phyloP scores from a whole-genome alignment of 345 rosid genomes.

The Citrus australasica region DNA sequence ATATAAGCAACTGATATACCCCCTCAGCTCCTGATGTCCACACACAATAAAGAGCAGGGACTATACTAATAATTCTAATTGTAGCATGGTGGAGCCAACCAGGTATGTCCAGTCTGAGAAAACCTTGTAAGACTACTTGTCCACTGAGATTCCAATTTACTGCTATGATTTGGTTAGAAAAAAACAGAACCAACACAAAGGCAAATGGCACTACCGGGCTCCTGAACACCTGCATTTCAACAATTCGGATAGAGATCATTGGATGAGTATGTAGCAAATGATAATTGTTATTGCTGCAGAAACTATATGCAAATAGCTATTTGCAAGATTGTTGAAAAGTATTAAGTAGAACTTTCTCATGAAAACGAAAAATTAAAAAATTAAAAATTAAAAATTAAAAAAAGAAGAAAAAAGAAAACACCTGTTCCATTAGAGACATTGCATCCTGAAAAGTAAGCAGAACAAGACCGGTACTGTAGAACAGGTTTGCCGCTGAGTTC shows the following conservation, averaged over 20 bases:
- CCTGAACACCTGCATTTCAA: conserved; percentile 57
- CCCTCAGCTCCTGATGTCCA: conserved; percentile 95
- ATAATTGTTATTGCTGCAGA: not conserved
- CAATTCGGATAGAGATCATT: not conserved
- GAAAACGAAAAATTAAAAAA: conserved; percentile 1
- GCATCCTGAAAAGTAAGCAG: conserved; percentile 89
- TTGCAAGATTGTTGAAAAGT: conserved; percentile 2
- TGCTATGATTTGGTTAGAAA: conserved; percentile 72
- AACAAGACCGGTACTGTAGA: conserved; percentile 67
- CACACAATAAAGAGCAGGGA: conserved; percentile 84
- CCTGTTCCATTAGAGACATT: conserved; percentile 91
- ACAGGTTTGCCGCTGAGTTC: conserved; percentile 80
- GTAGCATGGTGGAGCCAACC: conserved; percentile 91
- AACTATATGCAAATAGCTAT: not conserved
- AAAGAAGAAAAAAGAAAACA: conserved; percentile 7
- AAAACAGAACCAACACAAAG: conserved; percentile 56
- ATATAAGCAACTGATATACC: conserved; percentile 75
- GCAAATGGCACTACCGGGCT: conserved; percentile 55
- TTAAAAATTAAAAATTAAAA: too few species aligned
- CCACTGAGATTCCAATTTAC: conserved; percentile 82
- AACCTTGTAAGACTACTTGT: conserved; percentile 66
- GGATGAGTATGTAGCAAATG: conserved; percentile 15
- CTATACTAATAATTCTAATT: conserved; percentile 69
- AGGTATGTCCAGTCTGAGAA: conserved; percentile 80
- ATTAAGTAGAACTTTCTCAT: conserved; percentile 5